Conservation (phyloP, 2,329 filamentous ascomycete species). For the Monascus ruber region DNA sequence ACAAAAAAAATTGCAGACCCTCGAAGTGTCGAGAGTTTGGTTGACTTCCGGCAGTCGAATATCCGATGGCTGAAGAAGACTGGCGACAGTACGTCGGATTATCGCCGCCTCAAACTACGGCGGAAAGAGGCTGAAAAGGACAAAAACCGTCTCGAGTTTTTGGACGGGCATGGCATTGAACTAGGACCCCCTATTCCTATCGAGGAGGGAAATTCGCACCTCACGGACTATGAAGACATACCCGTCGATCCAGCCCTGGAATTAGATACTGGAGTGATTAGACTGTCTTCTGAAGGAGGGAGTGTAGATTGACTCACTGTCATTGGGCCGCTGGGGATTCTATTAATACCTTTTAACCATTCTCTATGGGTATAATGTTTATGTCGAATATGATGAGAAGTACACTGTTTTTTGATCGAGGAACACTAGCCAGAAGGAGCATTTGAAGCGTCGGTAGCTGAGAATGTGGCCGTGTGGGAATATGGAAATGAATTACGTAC, state of each 20-base stretch:
- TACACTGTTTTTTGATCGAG: no score
- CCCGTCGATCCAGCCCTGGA: slow-evolving; percentile 34
- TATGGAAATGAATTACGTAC: no score
- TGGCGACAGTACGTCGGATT: slow-evolving; percentile 38
- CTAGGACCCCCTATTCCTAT: slow-evolving; percentile 16
- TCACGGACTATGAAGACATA: slow-evolving; percentile 17
- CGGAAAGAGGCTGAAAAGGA: slow-evolving; percentile 43
- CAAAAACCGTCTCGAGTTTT: slow-evolving; percentile 35
- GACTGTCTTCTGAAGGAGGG: no score
- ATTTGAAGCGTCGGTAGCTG: no score
- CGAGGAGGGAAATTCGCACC: slow-evolving; percentile 1
- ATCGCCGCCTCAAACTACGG: slow-evolving; percentile 35
- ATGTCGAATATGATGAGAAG: no score
- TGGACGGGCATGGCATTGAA: slow-evolving; percentile 34
- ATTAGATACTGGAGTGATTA: not conserved
- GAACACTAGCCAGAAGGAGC: no score
- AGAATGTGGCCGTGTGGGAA: no score
- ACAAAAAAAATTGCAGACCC: slow-evolving; percentile 83
- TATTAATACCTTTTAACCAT: no score
- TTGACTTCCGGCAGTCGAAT: slow-evolving; percentile 86
- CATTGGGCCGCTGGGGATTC: no score
- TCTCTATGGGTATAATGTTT: no score
- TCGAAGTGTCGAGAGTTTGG: slow-evolving; percentile 76
- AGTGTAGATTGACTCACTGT: no score
- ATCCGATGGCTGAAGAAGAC: slow-evolving; percentile 63